Evolutionary conservation across 306 rosid genomes (phyloP), one percentile per base, ranked within the genome.

Genomic region (Trifolium fragiferum): DNA sequence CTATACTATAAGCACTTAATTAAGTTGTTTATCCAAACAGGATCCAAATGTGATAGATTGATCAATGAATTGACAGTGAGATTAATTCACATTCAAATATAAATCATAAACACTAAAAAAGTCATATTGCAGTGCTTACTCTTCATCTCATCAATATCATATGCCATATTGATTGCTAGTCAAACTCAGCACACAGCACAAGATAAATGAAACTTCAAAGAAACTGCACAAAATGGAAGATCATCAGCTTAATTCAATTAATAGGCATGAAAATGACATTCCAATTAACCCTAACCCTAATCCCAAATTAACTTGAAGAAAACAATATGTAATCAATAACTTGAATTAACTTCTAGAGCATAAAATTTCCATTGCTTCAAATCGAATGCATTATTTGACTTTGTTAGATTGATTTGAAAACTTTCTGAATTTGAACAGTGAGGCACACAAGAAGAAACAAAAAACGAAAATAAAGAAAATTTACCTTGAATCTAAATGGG

Each of bases 101-200:
- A 25, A 73, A 80, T 20, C 43, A 63, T 27, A 54, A 40, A 70
- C 6, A 50, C n/a, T 57, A 49, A 73, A 74, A 30, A 4, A 30
- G 4, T 30, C 11, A 62, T 6, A 30, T 40, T 27, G 66, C 11
- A 66, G 58, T 64, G 74, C 95, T 87, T 81, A 93, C 98, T 90
- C 82, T 90, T 90, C 43, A 80, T 90, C 83, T 93, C 98, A 44
- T 43, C 81, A 75, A 93, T 30, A 62, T 93, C 96, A 57, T 82
- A 84, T 0, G 86, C 97, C 98, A 93, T 93, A 41, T 72, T 53
- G 83, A 69, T 30, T 27, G 10, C 62, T 65, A 60, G 41, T 58
- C 21, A 30, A 30, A 30, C 33, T 27, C 5, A 30, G 33, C 33
- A 30, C 33, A 30, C 33, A 30, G 5, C 2, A 51, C 73, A 54